These are phyloP conservation scores for Xylaria sp. DNA, from an alignment of 2,329 filamentous ascomycete species.

Conservation along the genomic window DNA sequence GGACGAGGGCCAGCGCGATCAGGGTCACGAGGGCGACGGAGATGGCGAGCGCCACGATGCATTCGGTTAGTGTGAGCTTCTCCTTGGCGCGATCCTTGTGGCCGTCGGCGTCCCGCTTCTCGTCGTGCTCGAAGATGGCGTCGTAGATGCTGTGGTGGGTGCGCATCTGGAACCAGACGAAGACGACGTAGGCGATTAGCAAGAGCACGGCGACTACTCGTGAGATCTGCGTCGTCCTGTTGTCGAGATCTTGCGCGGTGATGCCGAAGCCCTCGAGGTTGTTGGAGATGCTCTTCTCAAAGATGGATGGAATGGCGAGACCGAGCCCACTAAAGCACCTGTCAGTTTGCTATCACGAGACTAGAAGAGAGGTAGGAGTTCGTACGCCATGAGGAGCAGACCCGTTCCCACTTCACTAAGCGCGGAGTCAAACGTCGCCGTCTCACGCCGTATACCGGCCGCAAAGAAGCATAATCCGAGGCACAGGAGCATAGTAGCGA, in stretches of 20 bases:
- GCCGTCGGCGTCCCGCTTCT: slow-evolving; percentile 72
- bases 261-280: slow-evolving; percentile 42
- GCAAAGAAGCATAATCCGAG: slow-evolving; percentile 83
- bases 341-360: slow-evolving; percentile 38
- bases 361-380: slow-evolving; percentile 47
- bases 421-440: slow-evolving; percentile 77
- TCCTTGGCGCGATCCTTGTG: slow-evolving; percentile 68
- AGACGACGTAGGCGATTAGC: slow-evolving; percentile 74
- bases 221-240: slow-evolving; percentile 72
- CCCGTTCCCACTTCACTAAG: slow-evolving; percentile 84
- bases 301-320: slow-evolving; percentile 65
- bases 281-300: slow-evolving; percentile 60
- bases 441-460: slow-evolving; percentile 74
- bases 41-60: slow-evolving; percentile 71
- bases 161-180: slow-evolving; percentile 77
- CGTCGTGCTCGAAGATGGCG: slow-evolving; percentile 77
- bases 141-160: slow-evolving; percentile 83
- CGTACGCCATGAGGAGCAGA: slow-evolving; percentile 80
- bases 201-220: slow-evolving; percentile 77
- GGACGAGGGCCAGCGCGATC: slow-evolving; percentile 78
- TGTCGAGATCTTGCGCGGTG: slow-evolving; percentile 55
- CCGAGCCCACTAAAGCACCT: slow-evolving; percentile 56
- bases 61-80: slow-evolving; percentile 81
- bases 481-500: slow-evolving; percentile 84
- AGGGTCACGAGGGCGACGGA: slow-evolving; percentile 76